Conservation (phyloP, 2,329 filamentous ascomycete genomes). For the Lachnellula occidentalis region DNA sequence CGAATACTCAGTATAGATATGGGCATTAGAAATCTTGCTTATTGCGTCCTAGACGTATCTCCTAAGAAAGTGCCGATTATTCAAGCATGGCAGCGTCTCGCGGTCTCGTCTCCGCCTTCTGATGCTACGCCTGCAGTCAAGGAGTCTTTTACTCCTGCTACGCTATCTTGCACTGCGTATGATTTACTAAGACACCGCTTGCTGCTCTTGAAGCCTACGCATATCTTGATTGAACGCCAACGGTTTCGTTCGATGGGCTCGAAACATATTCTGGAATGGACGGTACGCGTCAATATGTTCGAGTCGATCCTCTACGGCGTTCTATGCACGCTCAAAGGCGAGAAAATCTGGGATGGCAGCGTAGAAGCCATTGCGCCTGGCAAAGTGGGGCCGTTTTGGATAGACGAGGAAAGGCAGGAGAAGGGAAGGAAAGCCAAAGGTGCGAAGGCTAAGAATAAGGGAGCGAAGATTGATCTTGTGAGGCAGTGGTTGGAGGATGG, state of each 20-base stretch:
- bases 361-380: conserved; percentile 48
- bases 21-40: conserved; percentile 77
- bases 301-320: conserved; percentile 76
- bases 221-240: conserved; percentile 63
- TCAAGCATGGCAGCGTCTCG: conserved; percentile 33
- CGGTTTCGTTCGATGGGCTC: conserved; percentile 58
- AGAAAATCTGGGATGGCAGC: conserved; percentile 38
- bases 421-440: conserved; percentile 38
- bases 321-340: conserved; percentile 49
- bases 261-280: conserved; percentile 72
- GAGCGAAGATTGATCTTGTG: conserved; percentile 59
- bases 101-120: conserved; percentile 15
- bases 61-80: conserved; percentile 8
- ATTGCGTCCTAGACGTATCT: conserved; percentile 50
- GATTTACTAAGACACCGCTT: conserved; percentile 42
- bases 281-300: conserved; percentile 72
- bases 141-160: conserved; percentile 47
- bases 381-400: conserved; percentile 52
- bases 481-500: conserved; percentile 43
- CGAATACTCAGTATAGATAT: conserved; percentile 75
- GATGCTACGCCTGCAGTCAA: conserved; percentile 13
- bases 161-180: conserved; percentile 52
- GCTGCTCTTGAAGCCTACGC: conserved; percentile 51
- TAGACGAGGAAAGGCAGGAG: conserved; percentile 29
- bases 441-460: conserved; percentile 42